Conservation (phyloP, 192 early-diverging fungal genomes). For the Coemansia asiatica region DNA sequence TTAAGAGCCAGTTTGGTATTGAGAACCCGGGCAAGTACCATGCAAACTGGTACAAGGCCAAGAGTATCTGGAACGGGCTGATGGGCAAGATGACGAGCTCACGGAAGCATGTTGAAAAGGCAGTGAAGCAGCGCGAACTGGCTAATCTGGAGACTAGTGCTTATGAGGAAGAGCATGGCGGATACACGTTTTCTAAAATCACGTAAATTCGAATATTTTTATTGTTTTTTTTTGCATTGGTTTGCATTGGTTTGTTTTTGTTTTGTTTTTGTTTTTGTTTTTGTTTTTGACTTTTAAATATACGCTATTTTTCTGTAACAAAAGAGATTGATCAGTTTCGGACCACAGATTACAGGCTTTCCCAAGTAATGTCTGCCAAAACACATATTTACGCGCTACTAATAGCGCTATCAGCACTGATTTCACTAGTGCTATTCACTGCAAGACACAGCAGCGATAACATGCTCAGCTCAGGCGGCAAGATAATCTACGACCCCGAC, state of each 20-base stretch:
- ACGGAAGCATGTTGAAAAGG: conserved; percentile 31
- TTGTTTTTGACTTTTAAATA: not conserved
- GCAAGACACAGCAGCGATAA: not conserved
- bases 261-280: not conserved
- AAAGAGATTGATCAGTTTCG: too few species aligned
- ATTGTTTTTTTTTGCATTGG: not conserved
- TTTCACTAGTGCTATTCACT: not conserved
- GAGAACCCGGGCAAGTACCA: conserved; percentile 45
- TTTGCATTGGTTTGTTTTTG: not conserved
- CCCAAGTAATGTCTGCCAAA: not conserved
- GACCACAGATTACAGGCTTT: too few species aligned
- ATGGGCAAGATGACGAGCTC: conserved; percentile 37
- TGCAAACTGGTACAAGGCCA: conserved; percentile 48
- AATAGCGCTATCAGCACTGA: not conserved
- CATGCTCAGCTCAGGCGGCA: conserved; percentile 1
- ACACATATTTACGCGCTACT: not conserved
- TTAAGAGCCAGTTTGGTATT: conserved; percentile 42
- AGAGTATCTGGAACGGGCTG: conserved; percentile 28
- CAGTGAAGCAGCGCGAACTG: conserved; percentile 31
- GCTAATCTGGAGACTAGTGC: conserved; percentile 50
- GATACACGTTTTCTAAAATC: conserved; percentile 28
- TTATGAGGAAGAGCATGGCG: conserved; percentile 34
- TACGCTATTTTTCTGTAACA: not conserved
- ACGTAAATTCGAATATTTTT: not conserved
- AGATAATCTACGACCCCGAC: conserved; percentile 37